Base-by-base conservation (phyloP, 2,329 filamentous ascomycete species). In the Zymoseptoria pseudotritici region DNA sequence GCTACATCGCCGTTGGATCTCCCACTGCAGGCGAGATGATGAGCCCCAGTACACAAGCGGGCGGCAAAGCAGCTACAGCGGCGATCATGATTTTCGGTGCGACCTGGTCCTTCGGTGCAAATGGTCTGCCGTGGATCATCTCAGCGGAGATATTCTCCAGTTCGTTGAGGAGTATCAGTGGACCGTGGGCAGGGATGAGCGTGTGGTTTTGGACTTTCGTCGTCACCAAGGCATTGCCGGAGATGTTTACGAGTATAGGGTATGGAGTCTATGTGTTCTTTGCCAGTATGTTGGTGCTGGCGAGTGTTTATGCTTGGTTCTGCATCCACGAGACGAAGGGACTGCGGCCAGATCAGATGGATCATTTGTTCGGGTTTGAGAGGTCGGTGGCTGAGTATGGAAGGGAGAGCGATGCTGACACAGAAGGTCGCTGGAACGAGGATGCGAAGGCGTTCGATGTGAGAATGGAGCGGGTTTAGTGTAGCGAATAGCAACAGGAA, bases 71-170 rank as follows among this genome's bases (percentile, higher is more conserved):
- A 11, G 74, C 74, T 4, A 75, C 72, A 0, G 73, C 74, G 2
- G 72, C 73, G 58, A 75, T 76, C 36, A 75, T 75, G 74, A 72
- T 76, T 8, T 76, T 76, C 50, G 74, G 72, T 1, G 72, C 69
- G 7, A 66, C 66, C 1, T 77, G 74, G 74, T 73, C 70, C 8
- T 74, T 76, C 50, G 74, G 75, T 49, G 70, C 72, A 1, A 77
- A 77, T 53, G 75, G 75, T 2, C 62, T 77, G 0, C 75, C 75
- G 0, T 77, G 75, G 74, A 77, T 78, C 61, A 74, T 77, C n/a
- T 75, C 73, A 1, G 70, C 75, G 1, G 76, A 78, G 63, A 78
- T 77, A 22, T 77, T 78, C 63, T 75, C 76, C 0, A 69, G 70
- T 3, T 71, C 71, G 0, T 65, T 77, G 19, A 69, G 75, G 5